Evolutionary conservation across 2,329 filamentous ascomycete species (phyloP), one percentile per base, ranked within the genome.

Genomic region (Arthrobotrys conoides): DNA sequence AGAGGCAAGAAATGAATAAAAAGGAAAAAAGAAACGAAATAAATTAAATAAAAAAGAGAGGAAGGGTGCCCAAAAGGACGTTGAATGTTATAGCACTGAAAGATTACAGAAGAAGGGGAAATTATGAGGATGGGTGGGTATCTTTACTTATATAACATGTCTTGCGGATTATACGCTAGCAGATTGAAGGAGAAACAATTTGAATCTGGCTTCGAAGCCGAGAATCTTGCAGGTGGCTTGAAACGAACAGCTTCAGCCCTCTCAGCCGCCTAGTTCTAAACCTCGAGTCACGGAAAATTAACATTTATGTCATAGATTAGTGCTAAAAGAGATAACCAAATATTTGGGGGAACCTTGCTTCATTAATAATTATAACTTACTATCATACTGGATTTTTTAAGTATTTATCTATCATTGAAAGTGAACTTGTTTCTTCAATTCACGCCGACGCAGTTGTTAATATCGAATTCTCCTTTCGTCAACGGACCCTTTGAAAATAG

Each of bases 1-100:
- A 71, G 73, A 77, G 73, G 73, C 12, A 67, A 36, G 61, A 71
- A 77, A 46, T 77, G 59, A 71, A 77, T 55, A 63, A 20, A 36
- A 18, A 33, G 16, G 9, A 61, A 36, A 59, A 53, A 53, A 38
- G 59, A 41, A 59, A 59, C 1, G 12, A 51, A 41, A 18, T n/a
- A 48, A 22, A 44, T 16, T n/a, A n/a, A n/a, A n/a, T n/a, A n/a
- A 12, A 30, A 53, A 53, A 27, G 49, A 33, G 51, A 36, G 24
- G 20, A 49, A 61, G 44, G 38, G 12, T 59, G 51, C 24, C 36
- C 53, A 59, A 46, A 69, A 12, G 20, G 20, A 61, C 55, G 36
- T 22, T 61, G 55, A 41, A 41, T 36, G 53, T 41, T 24, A 27
- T 18, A 24, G 30, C n/a, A 49, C 27, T 51, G 44, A 33, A 63